phyloP scores from a whole-genome alignment of 495 filamentous ascomycete species.

The Trichoderma asperelloides region DNA sequence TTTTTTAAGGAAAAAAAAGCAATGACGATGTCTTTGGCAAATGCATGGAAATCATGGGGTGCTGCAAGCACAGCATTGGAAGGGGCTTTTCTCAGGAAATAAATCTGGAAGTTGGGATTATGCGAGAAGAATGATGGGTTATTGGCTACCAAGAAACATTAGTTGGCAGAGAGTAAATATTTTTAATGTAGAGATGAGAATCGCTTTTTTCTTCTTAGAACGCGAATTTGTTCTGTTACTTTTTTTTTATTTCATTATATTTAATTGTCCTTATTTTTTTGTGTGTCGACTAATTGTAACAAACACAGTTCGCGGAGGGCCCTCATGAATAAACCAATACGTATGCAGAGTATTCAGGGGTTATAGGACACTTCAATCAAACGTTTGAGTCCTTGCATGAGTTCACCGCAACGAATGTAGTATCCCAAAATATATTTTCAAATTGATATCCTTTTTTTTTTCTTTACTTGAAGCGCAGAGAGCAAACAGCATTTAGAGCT shows the following conservation, averaged over 20 bases:
- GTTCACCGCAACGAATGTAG: neutral
- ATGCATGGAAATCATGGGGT: neutral
- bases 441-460: neutral
- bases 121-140: neutral
- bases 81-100: neutral
- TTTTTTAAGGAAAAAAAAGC: neutral
- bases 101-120: neutral
- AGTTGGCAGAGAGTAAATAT: neutral
- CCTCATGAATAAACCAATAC: neutral
- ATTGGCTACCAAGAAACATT: neutral
- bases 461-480: neutral
- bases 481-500: constrained; percentile 57
- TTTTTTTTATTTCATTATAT: neutral
- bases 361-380: neutral
- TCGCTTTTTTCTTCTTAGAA: neutral
- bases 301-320: neutral
- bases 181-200: constrained; percentile 1
- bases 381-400: neutral
- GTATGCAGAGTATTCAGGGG: neutral
- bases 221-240: neutral
- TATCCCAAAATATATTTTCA: neutral
- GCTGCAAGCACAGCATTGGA: neutral
- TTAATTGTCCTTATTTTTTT: too few relatives aligned
- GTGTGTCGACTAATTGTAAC: neutral
- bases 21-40: neutral